phyloP scores from a whole-genome alignment of 805 yeast genomes.

The Nakazawaea wickerhamii region DNA sequence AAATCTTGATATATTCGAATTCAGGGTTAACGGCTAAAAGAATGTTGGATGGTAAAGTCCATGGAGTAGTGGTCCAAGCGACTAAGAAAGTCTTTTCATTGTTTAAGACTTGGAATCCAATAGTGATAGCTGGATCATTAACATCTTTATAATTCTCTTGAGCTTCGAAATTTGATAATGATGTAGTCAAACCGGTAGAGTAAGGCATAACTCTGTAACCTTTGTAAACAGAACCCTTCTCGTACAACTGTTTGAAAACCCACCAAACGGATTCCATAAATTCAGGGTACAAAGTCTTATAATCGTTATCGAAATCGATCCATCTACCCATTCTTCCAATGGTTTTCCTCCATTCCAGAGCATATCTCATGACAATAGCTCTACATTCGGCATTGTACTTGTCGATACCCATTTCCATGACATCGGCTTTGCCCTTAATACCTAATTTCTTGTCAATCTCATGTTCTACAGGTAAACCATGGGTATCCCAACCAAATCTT shows the following conservation, averaged over 20 bases:
- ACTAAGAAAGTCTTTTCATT: conserved; percentile 82
- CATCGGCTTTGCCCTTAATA: conserved; percentile 90
- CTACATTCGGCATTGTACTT: conserved; percentile 94
- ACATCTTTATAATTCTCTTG: conserved; percentile 98
- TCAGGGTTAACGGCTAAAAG: conserved; percentile 89
- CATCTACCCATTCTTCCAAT: conserved; percentile 96
- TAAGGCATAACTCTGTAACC: conserved; percentile 98
- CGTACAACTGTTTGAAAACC: conserved; percentile 87
- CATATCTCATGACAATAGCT: conserved; percentile 95
- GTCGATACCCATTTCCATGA: conserved; percentile 87
- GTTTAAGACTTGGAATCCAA: conserved; percentile 76
- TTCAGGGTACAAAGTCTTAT: conserved; percentile 90
- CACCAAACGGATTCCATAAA: conserved; percentile 99
- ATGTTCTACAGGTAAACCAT: conserved; percentile 97
- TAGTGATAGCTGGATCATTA: conserved; percentile 91
- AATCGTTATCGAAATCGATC: conserved; percentile 98
- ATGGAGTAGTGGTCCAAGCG: conserved; percentile 99
- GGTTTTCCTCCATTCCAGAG: conserved; percentile 89
- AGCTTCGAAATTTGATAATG: conserved; percentile 95
- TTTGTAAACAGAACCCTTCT: conserved; percentile 85
- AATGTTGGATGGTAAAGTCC: conserved; percentile 96
- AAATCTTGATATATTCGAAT: conserved; percentile 87
- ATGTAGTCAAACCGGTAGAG: conserved; percentile 95
- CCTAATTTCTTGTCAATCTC: conserved; percentile 97
- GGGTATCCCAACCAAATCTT: conserved; percentile 99